Conservation (phyloP, 345 rosid species). For the Brassica cretica region DNA sequence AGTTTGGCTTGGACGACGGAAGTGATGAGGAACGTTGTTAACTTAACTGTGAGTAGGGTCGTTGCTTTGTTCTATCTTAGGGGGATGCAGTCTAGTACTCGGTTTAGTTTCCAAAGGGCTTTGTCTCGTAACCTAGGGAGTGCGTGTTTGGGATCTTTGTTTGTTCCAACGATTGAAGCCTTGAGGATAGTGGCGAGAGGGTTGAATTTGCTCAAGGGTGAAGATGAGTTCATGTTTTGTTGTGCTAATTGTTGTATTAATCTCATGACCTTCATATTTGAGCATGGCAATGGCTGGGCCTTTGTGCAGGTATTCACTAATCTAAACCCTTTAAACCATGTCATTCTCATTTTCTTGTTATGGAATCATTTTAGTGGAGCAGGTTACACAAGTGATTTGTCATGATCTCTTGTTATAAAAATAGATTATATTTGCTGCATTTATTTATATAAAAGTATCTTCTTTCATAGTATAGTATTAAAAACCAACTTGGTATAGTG, state of each 20-base stretch:
- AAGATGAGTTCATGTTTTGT: conserved; percentile 97
- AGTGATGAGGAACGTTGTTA: conserved; percentile 92
- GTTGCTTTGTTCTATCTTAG: conserved; percentile 77
- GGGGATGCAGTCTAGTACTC: conserved; percentile 86
- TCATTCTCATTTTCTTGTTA: conserved; percentile 8
- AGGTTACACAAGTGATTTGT: conserved; percentile 20
- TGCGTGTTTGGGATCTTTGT: conserved; percentile 93
- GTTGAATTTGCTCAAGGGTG: conserved; percentile 88
- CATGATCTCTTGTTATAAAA: neutral
- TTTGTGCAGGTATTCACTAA: conserved; percentile 77
- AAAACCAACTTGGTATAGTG: conserved; percentile 19
- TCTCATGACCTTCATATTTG: conserved; percentile 75
- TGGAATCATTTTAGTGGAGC: conserved; percentile 8
- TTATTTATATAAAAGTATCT: conserved; percentile 15
- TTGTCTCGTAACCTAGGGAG: conserved; percentile 81
- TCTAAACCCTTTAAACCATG: neutral
- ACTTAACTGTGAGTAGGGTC: conserved; percentile 76
- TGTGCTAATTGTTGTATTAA: conserved; percentile 96
- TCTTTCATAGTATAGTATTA: conserved; percentile 7
- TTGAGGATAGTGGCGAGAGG: conserved; percentile 80
- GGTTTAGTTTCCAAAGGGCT: conserved; percentile 89
- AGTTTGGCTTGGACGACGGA: conserved; percentile 90
- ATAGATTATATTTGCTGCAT: neutral
- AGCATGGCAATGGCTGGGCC: conserved; percentile 97
- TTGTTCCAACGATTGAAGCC: conserved; percentile 90